These are phyloP conservation scores for Hericium alpestre DNA, from an alignment of 768 basidiomycete genomes.

Conservation along the genomic window DNA sequence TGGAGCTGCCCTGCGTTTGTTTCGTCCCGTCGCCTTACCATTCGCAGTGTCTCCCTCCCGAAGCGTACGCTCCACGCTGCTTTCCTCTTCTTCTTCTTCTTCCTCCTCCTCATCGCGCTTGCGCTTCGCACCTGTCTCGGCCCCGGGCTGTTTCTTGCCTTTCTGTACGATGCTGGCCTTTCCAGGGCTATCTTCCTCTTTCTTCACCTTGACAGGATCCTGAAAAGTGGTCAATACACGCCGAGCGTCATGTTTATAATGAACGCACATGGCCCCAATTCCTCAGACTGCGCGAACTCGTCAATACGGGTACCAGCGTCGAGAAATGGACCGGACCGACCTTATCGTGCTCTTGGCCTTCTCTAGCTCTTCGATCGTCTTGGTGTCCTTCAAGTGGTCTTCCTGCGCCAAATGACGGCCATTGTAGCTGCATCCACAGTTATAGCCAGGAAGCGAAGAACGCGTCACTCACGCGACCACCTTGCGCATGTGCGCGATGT, in stretches of 20 bases:
- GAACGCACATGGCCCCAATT: constrained; percentile 25
- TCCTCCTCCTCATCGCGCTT: constrained; percentile 8
- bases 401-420: constrained; percentile 24
- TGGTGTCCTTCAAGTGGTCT: constrained; percentile 21
- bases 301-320: neutral
- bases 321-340: constrained; percentile 10
- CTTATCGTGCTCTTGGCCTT: constrained; percentile 24
- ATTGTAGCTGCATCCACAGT: constrained; percentile 15
- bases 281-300: constrained; percentile 13
- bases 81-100: neutral
- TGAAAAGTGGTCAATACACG: constrained; percentile 2
- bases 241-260: neutral
- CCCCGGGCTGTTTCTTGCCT: neutral
- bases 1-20: no score
- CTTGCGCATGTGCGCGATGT: constrained; percentile 24
- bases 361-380: constrained; percentile 20
- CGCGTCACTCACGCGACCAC: constrained; percentile 19
- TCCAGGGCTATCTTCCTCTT: constrained; percentile 10
- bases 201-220: constrained; percentile 21
- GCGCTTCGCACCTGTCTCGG: constrained; percentile 6
- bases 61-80: neutral
- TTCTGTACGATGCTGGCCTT: constrained; percentile 1
- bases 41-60: neutral
- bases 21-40: no score
- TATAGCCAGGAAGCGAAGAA: neutral